phyloP scores from a whole-genome alignment of 2,329 filamentous ascomycete species.

The Hypoxylon sp. region DNA sequence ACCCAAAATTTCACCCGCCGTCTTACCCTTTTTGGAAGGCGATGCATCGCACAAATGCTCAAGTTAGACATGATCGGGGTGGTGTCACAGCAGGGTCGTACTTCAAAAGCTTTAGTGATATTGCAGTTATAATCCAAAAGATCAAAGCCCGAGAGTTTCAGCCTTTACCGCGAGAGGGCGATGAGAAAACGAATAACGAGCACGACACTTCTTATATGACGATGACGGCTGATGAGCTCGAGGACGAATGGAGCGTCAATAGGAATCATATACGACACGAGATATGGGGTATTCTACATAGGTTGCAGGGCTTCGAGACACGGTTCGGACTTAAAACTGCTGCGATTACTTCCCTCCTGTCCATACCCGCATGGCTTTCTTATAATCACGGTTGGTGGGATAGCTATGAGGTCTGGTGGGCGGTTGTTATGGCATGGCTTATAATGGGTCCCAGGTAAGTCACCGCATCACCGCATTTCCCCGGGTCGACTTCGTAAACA shows the following conservation, averaged over 20 bases:
- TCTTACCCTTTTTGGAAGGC: conserved; percentile 67
- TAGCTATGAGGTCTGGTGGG: conserved; percentile 68
- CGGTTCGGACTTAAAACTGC: conserved; percentile 69
- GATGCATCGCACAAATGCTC: conserved; percentile 65
- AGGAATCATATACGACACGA: conserved; percentile 58
- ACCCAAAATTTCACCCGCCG: conserved; percentile 61
- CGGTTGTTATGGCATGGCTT: conserved; percentile 67
- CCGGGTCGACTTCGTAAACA: neutral
- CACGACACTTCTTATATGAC: conserved; percentile 54
- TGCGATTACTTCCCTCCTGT: conserved; percentile 62
- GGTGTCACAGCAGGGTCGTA: conserved; percentile 62
- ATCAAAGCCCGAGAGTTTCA: conserved; percentile 56
- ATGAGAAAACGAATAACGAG: conserved; percentile 39
- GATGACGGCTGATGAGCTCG: conserved; percentile 55
- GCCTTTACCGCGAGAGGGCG: conserved; percentile 45
- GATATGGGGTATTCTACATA: conserved; percentile 63
- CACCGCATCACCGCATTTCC: neutral
- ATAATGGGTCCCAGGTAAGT: conserved; percentile 63
- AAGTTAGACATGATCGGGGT: conserved; percentile 69
- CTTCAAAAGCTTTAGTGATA: conserved; percentile 59
- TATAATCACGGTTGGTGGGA: conserved; percentile 65
- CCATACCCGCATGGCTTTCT: conserved; percentile 65
- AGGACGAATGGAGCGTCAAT: conserved; percentile 51
- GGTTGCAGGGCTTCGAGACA: conserved; percentile 68
- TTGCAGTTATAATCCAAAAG: conserved; percentile 57